Evolutionary conservation across 2,329 filamentous ascomycete species (phyloP), one percentile per base, ranked within the genome.

Genomic region (Raffaelea ambrosiae): DNA sequence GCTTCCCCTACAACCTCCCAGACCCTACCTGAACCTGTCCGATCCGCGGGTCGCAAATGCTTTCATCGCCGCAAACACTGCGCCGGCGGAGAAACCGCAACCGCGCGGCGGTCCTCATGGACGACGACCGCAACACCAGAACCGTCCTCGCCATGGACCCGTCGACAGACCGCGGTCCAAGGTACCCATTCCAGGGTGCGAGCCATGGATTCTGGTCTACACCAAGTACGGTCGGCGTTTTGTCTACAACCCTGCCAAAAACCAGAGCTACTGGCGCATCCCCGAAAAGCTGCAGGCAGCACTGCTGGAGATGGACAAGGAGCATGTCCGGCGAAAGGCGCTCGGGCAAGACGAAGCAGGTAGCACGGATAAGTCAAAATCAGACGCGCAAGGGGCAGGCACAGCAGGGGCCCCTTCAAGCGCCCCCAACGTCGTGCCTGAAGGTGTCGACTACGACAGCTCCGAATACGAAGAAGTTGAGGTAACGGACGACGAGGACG

Each of bases 201-300:
- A 86, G 57, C 86, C 89, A 16, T 98, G 93, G 93, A 67, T 95
- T 0, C 71, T 98, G 3, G 88, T 98, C n/a, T 87, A 85, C 61
- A 98, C 93, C 1, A 96, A 88, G 61, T 81, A 91, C 53, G 87
- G 88, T 20, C 76, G 93, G 49, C 79, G 90, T 46, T 98, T 98
- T 60, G 89, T 90, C 3, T 87, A 95, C 69, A 95, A 98, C 56
- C 79, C 83, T 0, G 76, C 77, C 47, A 95, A 91, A 55, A 86
- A 91, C 35, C 77, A 89, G 55, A 97, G 90, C 64, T 89, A 89
- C 64, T 98, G 94, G 93, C 88, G 88, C 59, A 93, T 96, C 58
- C 93, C 93, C 0, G 80, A 88, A 48, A 84, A 93, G 62, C 74
- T 98, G 33, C 83, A 90, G 75, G 82, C 84, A 51, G 88, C 81